Evolutionary conservation across 768 basidiomycete species (phyloP), one percentile per base, ranked within the genome.

Genomic region (Crassisporium funariophilum): DNA sequence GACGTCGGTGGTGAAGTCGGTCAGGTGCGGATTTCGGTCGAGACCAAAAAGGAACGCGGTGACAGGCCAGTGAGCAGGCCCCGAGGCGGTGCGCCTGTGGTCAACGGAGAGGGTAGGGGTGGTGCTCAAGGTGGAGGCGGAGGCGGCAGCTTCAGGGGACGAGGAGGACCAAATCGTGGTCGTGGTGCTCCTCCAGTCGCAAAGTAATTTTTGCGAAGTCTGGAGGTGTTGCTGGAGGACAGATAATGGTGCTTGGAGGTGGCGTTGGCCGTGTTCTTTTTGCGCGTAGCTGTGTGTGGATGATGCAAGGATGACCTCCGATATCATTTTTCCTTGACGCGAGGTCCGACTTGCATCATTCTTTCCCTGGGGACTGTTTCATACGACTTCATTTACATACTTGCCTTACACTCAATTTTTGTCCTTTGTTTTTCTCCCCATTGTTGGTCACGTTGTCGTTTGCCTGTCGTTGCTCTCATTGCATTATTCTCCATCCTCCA

Each of bases 11-110:
- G 78, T 3, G 82, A 81, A 5, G 66, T 52, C 16, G 71, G 72
- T 2, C 70, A 67, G 47, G 65, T 78, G 24, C 73, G 86, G 49
- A 83, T 98, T 49, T 76, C 71, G 49, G 82, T 98, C 25, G 94
- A 95, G 77, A 90, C 88, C 34, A 81, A 90, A 66, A 97, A 93
- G 75, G 94, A 98, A 71, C 79, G 92, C 35, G 82, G 83, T 27
- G 92, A 97, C n/a, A 71, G 94, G 46, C 84, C 85, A 2, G 69
- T 75, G 2, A 74, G 68, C 53, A 69, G 86, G 24, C 81, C 82
- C 76, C 76, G 87, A 13, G 83, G 85, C 33, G 86, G 83, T 23
- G 70, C 72, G 1, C 82, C 86, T 13, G 35, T 49, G 13, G 70
- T 70, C 38, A 75, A 76, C 49, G 82, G 78, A 17, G 76, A 77